Evolutionary conservation across 2,329 filamentous ascomycete genomes (phyloP), one percentile per base, ranked within the genome.

Genomic region (Fusarium miscanthi): DNA sequence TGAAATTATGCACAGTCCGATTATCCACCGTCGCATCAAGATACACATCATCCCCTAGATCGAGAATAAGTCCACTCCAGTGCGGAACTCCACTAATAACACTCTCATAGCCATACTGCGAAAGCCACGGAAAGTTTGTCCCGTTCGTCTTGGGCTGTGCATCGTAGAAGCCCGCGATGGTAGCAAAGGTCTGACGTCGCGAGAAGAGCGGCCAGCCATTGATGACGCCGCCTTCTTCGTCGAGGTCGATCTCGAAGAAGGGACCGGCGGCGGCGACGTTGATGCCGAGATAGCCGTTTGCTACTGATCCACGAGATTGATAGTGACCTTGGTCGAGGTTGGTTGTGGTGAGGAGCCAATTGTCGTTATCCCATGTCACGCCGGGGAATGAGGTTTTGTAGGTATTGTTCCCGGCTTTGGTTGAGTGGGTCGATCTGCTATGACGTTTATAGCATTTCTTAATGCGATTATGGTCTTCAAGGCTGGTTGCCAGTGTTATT

Each of bases 201-300:
- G 61, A 63, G 14, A 63, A 63, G 2, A 63, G n/a, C 5, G 61
- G 61, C 61, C 61, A 63, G 21, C 61, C 61, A 12, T 52, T 63
- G 14, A 63, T 63, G 9, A 48, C 54, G 2, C 57, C 61, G 5
- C 61, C 61, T 1, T 52, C 1, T 16, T 52, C 56, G 2, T 51
- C 38, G 0, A 19, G 8, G 0, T 63, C 61, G 3, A 52, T 51
- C n/a, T 63, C 61, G 0, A 63, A 62, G 7, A 63, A 63, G 2
- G 61, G 61, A 2, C 61, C 61, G 11, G 31, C 25, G 7, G 61
- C 61, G 0, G 61, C 57, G 3, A 63, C 45, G 14, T 63, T 63
- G 38, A 63, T 63, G 5, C 61, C 61, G 14, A 63, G 13, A 16
- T 63, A 63, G 31, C 61, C 61, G 6, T 63, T 63, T 16, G 61